Base-by-base conservation (phyloP, 2,329 filamentous ascomycete genomes). In the Scedosporium minutisporum region DNA sequence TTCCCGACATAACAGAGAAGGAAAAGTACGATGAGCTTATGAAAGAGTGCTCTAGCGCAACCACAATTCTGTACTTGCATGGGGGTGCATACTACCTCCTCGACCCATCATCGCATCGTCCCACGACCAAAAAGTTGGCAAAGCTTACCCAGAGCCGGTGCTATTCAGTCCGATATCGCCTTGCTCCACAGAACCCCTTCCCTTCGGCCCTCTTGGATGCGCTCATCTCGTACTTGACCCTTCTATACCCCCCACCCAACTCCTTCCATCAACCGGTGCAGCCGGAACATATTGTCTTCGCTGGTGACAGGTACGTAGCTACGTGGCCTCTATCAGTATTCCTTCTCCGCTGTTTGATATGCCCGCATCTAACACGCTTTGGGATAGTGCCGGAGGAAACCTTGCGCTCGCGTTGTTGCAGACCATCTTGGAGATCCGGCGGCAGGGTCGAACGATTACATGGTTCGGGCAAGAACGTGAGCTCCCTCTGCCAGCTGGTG, bases 131-230 rank as follows among this genome's bases (percentile, higher is more conserved):
- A 64, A 82, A 80, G 60, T 75, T 93, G 14, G 88, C 89, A 23
- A 85, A 87, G 69, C 71, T 86, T 63, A 87, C 84, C 0, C 82
- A 83, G 25, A 89, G 89, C 2, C 80, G 88, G 6, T 85, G 86
- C 46, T 89, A 90, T 74, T 87, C 82, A 33, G 85, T 93, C 4
- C 82, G 88, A 3, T 93, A 93, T 73, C 81, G 90, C 5, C 80
- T 95, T 2, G 84, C 88, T 12, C 90, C 90, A 0, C 87, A 92
- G 70, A 75, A 87, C 64, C 83, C 89, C 0, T 95, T 95, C 70
- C 90, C 90, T 0, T 79, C 87, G 0, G 88, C 89, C 1, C 73
- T 95, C 6, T 75, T 93, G 53, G 90, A 95, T 69, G 88, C 83
- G 1, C 74, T 93, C 9, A 78, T 87, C 38, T 85, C 88, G 0